Evolutionary conservation across 805 yeast genomes (phyloP).

Genomic region (Zygotorulaspora chibaensis): DNA sequence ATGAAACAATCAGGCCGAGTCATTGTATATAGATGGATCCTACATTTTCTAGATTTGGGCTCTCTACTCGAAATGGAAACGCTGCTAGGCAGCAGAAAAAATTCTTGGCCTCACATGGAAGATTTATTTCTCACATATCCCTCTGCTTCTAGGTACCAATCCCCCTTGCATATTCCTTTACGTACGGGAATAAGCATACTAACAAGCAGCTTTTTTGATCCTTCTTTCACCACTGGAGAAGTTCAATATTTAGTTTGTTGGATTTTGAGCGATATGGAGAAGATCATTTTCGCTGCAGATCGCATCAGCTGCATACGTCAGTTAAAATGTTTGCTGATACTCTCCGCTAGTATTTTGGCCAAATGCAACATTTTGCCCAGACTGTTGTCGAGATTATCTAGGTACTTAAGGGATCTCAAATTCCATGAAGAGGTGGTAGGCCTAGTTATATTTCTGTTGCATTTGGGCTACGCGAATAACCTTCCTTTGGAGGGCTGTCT

Average conservation of each 20-base stretch:
- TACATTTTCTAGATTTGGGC: slow-evolving; percentile 21
- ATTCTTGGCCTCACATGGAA: background rate
- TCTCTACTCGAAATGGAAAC: slow-evolving; percentile 9
- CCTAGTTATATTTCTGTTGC: slow-evolving; percentile 12
- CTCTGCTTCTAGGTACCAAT: slow-evolving; percentile 12
- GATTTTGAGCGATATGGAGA: slow-evolving; percentile 21
- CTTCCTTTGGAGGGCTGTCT: slow-evolving; percentile 11
- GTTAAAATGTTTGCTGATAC: slow-evolving; percentile 16
- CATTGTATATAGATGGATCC: slow-evolving; percentile 10
- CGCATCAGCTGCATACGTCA: slow-evolving; percentile 19
- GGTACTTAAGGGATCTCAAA: slow-evolving; percentile 7
- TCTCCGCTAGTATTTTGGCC: slow-evolving; percentile 10
- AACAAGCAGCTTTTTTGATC: background rate
- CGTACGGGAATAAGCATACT: slow-evolving; percentile 11
- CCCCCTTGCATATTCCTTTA: slow-evolving; percentile 17
- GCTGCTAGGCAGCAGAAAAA: slow-evolving; percentile 5
- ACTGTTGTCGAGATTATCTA: slow-evolving; percentile 12
- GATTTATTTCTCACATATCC: slow-evolving; percentile 7
- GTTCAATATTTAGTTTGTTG: slow-evolving; percentile 16
- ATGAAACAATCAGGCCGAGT: slow-evolving; percentile 3
- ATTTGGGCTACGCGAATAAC: slow-evolving; percentile 3
- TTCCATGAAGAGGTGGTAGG: slow-evolving; percentile 18
- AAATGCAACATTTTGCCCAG: slow-evolving; percentile 4
- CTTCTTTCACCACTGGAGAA: slow-evolving; percentile 5
- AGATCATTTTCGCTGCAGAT: slow-evolving; percentile 5